Evolutionary conservation across 164 flowering plant species (phyloP).

Genomic region (Protea cynaroides): DNA sequence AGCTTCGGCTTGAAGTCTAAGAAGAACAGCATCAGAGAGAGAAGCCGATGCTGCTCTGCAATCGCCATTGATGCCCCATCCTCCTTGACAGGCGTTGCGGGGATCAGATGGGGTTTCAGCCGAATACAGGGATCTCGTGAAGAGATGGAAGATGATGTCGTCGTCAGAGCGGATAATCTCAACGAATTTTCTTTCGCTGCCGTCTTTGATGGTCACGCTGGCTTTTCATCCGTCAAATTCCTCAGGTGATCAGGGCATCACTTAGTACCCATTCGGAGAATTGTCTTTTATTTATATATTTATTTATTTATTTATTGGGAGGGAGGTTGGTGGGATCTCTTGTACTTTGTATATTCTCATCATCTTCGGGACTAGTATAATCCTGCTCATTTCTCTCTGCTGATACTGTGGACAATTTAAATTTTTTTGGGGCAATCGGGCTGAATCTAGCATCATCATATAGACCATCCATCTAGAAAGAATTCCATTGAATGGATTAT

Average conservation of each 20-base stretch:
- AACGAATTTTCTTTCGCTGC: conserved; percentile 85
- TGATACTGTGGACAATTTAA: background rate
- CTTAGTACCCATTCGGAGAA: background rate
- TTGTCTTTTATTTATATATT: background rate
- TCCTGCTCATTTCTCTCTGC: background rate
- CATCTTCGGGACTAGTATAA: too few relatives aligned
- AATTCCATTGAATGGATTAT: too few relatives aligned
- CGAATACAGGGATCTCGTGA: conserved; percentile 66
- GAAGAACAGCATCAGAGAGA: conserved; percentile 10
- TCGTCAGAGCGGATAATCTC: conserved; percentile 53
- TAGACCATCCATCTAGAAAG: too few relatives aligned
- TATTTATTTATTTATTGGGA: too few relatives aligned
- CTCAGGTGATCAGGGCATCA: conserved; percentile 35
- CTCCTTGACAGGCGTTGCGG: conserved; percentile 38
- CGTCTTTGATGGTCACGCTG: conserved; percentile 94
- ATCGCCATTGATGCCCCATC: conserved; percentile 72
- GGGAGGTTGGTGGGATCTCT: too few relatives aligned
- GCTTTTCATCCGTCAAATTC: conserved; percentile 76
- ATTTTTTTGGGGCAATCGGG: too few relatives aligned
- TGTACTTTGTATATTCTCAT: background rate
- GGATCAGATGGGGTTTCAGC: conserved; percentile 70
- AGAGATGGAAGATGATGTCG: conserved; percentile 90
- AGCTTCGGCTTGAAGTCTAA: conserved; percentile 11
- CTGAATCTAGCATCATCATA: background rate
- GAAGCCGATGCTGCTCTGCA: conserved; percentile 51